Evolutionary conservation across 129 eudicot species (phyloP), one percentile per base, ranked within the genome.

Genomic region (Flaveria brownii): DNA sequence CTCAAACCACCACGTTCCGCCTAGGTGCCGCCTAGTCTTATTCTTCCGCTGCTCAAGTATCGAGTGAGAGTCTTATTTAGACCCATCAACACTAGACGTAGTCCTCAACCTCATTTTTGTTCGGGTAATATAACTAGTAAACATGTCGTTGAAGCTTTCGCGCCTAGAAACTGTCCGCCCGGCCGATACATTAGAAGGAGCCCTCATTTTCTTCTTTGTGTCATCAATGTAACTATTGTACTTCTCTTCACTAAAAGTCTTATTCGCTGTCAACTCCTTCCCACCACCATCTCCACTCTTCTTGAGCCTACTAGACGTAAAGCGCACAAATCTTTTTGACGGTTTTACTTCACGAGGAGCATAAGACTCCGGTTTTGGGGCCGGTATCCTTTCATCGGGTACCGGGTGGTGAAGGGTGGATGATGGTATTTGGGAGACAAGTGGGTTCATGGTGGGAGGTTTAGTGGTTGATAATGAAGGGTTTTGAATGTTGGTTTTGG

Each of bases 71-170:
- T 8, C 23, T 73, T 52, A 80, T 20, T 66, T 60, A 33, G 80
- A 67, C 65, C 25, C 42, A 15, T 59, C 71, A 23, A 74, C 75
- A 51, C 57, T 66, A 4, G 86, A 74, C 12, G 82, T 83, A 17
- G 77, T 75, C 65, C 88, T 84, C 59, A 88, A 55, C 86, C 78
- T 91, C 23, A 43, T 55, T 76, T 85, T 86, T 2, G 96, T 86
- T 5, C 88, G 85, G 64, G 50, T 82, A 14, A 89, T 90, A 72
- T 80, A 92, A 52, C 81, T 52, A 1, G 89, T 62, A 43, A 89
- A 85, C 79, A 77, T 92, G 72, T 87, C 93, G 49, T 89, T 89
- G 59, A 92, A 75, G 50, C 89, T 92, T 76, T 92, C 96, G 12
- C 82, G 88, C 62, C 88, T 82, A 4, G 87, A 62, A 17, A 68